Conservation (phyloP, 2,329 filamentous ascomycete genomes). For the Amesomyces nigricolor region DNA sequence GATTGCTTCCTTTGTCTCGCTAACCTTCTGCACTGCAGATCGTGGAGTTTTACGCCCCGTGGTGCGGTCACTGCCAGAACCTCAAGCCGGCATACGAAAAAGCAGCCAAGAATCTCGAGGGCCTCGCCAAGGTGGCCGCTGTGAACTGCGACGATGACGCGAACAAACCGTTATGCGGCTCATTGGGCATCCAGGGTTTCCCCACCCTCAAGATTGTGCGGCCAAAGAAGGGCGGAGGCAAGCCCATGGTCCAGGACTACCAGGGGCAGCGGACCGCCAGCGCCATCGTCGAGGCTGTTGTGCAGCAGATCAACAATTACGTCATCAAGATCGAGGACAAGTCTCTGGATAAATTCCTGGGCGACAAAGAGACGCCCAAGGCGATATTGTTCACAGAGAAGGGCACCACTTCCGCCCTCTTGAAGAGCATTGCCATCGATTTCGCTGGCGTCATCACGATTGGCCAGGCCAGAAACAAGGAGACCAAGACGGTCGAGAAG, state of each 20-base stretch:
- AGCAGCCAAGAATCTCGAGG: constrained; percentile 80
- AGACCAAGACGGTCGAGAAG: constrained; percentile 61
- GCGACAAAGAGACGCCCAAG: constrained; percentile 64
- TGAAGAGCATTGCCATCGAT: constrained; percentile 84
- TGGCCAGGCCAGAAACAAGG: constrained; percentile 78
- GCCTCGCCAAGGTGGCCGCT: constrained; percentile 88
- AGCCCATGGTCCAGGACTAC: constrained; percentile 85
- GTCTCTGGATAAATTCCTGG: constrained; percentile 69
- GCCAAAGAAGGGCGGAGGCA: constrained; percentile 67
- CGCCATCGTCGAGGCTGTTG: constrained; percentile 78
- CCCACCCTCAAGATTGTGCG: constrained; percentile 91
- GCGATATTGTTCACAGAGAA: constrained; percentile 92
- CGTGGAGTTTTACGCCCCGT: constrained; percentile 89
- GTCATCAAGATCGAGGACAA: constrained; percentile 78
- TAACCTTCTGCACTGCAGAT: constrained; percentile 38
- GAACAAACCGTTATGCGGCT: constrained; percentile 82
- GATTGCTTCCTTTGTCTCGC: background rate
- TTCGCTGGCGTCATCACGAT: constrained; percentile 75
- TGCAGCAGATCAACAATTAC: constrained; percentile 85
- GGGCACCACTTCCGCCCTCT: constrained; percentile 73
- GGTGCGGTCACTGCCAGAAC: constrained; percentile 96
- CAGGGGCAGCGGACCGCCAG: constrained; percentile 77
- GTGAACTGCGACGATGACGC: constrained; percentile 90
- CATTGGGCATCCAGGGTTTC: constrained; percentile 87
- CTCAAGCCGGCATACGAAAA: constrained; percentile 96